Percentiles rank a stretch among this genome's conserved stretches.
phyloP scores from a whole-genome alignment of 352 stramenopile genomes.

The Phytophthora quininea region DNA sequence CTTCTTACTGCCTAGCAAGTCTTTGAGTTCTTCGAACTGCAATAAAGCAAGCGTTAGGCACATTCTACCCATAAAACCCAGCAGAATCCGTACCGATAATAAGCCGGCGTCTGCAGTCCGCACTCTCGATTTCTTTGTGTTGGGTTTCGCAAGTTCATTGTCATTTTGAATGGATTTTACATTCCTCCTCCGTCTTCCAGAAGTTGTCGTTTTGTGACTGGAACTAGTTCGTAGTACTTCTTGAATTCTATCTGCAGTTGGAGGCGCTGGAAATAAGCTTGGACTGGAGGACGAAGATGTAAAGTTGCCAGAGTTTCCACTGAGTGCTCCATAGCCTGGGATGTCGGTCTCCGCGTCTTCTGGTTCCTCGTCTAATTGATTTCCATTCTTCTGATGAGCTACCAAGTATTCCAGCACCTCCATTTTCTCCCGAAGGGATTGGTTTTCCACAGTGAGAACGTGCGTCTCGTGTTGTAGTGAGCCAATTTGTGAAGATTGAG shows the following conservation, averaged over 20 bases:
- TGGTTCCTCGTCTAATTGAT: conserved; percentile 1
- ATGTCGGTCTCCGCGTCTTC: conserved; percentile 29
- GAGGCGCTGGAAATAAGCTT: neutral
- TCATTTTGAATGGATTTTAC: neutral
- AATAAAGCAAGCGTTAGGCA: neutral
- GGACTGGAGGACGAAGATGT: conserved; percentile 1
- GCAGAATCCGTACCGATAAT: conserved; percentile 37
- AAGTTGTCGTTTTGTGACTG: neutral
- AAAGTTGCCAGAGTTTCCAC: neutral
- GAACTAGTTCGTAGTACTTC: neutral
- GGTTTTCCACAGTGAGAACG: conserved; percentile 60
- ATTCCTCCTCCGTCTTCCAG: neutral
- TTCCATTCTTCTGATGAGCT: conserved; percentile 3
- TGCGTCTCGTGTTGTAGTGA: conserved; percentile 43
- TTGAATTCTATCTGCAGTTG: neutral
- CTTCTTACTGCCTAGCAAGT: conserved; percentile 42
- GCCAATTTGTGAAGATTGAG: conserved; percentile 28
- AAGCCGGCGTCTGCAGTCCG: conserved; percentile 39
- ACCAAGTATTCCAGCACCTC: conserved; percentile 66
- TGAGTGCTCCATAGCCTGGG: conserved; percentile 43
- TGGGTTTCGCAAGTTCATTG: too few species aligned
- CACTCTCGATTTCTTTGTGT: too few species aligned
- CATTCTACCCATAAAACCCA: neutral
- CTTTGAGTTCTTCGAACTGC: conserved; percentile 54
- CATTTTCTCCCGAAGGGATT: conserved; percentile 59